These are phyloP conservation scores for Euclidium syriacum DNA, from an alignment of 345 rosid species.

Conservation along the genomic window DNA sequence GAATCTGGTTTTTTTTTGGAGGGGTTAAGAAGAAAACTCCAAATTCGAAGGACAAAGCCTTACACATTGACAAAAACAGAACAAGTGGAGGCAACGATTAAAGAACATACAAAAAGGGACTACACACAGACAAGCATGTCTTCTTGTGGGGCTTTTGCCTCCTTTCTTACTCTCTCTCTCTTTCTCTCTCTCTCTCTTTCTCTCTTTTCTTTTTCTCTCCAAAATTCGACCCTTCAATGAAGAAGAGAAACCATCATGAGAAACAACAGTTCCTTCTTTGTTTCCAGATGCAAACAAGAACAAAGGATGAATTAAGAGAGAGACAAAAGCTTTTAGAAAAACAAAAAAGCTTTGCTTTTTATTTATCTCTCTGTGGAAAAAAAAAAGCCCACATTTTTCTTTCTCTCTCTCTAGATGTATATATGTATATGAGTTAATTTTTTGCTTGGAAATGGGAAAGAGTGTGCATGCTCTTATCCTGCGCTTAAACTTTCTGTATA, in stretches of 20 bases:
- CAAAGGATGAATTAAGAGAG: slow-evolving; percentile 11
- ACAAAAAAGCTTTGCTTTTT: not conserved
- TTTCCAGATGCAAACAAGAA: slow-evolving; percentile 31
- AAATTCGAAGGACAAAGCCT: slow-evolving; percentile 58
- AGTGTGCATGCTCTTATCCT: slow-evolving; percentile 65
- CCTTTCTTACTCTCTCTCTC: not conserved
- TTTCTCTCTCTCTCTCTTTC: slow-evolving; percentile 18
- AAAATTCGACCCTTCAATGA: slow-evolving; percentile 55
- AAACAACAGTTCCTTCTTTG: slow-evolving; percentile 23
- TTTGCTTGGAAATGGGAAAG: slow-evolving; percentile 46
- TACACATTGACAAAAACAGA: slow-evolving; percentile 29
- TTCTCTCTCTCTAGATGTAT: slow-evolving; percentile 15
- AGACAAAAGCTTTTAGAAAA: slow-evolving; percentile 8
- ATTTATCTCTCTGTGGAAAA: slow-evolving; percentile 5
- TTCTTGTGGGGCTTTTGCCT: slow-evolving; percentile 40
- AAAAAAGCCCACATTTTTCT: slow-evolving; percentile 8
- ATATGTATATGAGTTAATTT: not conserved
- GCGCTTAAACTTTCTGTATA: slow-evolving; percentile 56
- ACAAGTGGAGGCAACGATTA: too few species aligned
- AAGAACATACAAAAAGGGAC: slow-evolving; percentile 33
- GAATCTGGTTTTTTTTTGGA: slow-evolving; percentile 25
- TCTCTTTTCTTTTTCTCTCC: slow-evolving; percentile 26
- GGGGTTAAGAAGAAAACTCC: slow-evolving; percentile 28
- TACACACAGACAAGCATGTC: slow-evolving; percentile 40
- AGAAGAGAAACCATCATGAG: slow-evolving; percentile 26